phyloP scores from a whole-genome alignment of 345 rosid genomes.

The Syzygium aromaticum region DNA sequence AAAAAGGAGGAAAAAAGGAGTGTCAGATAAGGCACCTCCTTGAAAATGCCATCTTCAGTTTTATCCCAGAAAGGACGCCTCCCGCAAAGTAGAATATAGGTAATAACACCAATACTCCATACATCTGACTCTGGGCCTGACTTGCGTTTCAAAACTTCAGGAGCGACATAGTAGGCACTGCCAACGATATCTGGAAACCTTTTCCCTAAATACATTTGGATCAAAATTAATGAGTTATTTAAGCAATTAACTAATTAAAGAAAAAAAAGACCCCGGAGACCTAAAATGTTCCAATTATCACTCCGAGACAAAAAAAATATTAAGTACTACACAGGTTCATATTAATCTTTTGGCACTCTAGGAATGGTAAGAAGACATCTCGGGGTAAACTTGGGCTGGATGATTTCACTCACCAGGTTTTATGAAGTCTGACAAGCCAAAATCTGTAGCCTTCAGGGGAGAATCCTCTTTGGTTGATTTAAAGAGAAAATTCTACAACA shows the following conservation, averaged over 20 bases:
- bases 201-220: slow-evolving; percentile 48
- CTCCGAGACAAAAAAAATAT: neutral
- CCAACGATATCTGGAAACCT: slow-evolving; percentile 89
- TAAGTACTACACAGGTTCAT: neutral
- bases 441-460: slow-evolving; percentile 87
- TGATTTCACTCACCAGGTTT: slow-evolving; percentile 53
- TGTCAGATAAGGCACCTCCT: slow-evolving; percentile 50
- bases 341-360: neutral
- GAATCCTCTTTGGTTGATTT: slow-evolving; percentile 78
- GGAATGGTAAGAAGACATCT: neutral
- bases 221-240: neutral
- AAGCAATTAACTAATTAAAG: neutral
- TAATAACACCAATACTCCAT: slow-evolving; percentile 98
- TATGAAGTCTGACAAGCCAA: slow-evolving; percentile 97
- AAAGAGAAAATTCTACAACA: slow-evolving; percentile 77
- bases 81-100: slow-evolving; percentile 91
- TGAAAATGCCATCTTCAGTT: slow-evolving; percentile 97
- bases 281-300: neutral
- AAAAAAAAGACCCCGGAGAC: neutral
- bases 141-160: slow-evolving; percentile 88
- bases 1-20: neutral
- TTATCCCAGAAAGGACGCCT: slow-evolving; percentile 98
- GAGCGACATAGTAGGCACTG: slow-evolving; percentile 97
- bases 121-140: slow-evolving; percentile 99
- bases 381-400: neutral